Base-by-base conservation (phyloP, 345 rosid genomes). In the Pugionium dolabratum region DNA sequence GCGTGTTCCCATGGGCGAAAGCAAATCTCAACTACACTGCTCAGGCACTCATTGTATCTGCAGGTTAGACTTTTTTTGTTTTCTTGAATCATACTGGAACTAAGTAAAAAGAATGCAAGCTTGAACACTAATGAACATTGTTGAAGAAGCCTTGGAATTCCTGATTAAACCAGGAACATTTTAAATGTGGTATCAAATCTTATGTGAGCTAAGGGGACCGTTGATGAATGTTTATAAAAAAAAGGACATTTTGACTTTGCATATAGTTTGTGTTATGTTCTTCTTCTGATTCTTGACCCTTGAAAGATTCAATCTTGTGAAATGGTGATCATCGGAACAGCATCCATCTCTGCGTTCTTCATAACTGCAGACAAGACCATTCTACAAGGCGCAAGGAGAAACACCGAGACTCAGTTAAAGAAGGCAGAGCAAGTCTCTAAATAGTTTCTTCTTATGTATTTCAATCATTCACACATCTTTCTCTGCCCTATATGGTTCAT, bases 301-400 rank as follows among this genome's bases (percentile, higher is more conserved):
- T 4, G 4, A 52, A 42, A 60, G 45, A 3, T 52, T 61, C 11
- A 10, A 71, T 71, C 47, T 54, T 46, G 30, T 52, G 54, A 35
- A 40, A 25, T 71, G 55, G 54, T 54, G 26, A 46, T 64, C 1
- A 10, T 45, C 0, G 61, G 36, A 73, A 73, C 76, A 73, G 76
- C 67, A 5, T 52, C 97, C 7, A 88, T 89, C 55, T 96, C 97
- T 5, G 96, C 97, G 4, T 92, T 86, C 79, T 92, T 92, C 73
- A 87, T 92, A 62, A 89, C 86, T n/a, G 96, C 97, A 6, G 97
- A 92, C 85, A 92, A 89, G 89, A 89, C 98, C 39, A 85, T 92
- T 71, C 77, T 92, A 62, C 85, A 84, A 6, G 86, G 86, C 0
- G 97, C 97, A 49, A 70, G 97, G 71, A 88, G 51, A 53, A 73